These are phyloP conservation scores for Botrytis squamosa DNA, from an alignment of 2,329 filamentous ascomycete species.

Conservation along the genomic window DNA sequence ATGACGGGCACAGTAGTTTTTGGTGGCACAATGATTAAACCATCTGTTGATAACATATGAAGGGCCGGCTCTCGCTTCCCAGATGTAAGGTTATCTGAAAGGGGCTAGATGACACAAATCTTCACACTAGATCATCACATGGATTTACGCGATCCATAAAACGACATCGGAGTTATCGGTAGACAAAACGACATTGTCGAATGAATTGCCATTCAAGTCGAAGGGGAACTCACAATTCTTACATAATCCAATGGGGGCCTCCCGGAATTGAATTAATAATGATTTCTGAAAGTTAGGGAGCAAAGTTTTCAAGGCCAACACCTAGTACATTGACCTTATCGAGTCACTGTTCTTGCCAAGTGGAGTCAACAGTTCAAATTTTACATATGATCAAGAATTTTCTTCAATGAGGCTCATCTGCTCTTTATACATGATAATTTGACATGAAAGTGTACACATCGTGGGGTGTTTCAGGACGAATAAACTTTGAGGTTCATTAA, in stretches of 20 bases:
- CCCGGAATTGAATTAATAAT: not conserved
- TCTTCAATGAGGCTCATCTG: not conserved
- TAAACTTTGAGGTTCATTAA: not conserved
- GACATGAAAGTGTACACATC: not conserved
- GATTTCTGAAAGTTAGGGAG: not conserved
- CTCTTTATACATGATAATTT: not conserved
- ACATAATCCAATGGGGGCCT: not conserved
- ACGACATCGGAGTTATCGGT: not conserved
- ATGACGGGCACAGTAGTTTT: not conserved
- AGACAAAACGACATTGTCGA: not conserved
- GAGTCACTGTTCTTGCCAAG: not conserved
- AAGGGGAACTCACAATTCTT: not conserved
- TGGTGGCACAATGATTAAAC: not conserved
- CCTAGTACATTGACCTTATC: not conserved
- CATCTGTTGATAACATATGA: not conserved
- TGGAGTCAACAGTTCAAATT: not conserved
- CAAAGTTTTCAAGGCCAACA: not conserved
- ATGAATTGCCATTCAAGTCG: not conserved
- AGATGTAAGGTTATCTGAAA: not conserved
- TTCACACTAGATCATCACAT: not conserved
- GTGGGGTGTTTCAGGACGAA: not conserved
- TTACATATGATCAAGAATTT: not conserved
- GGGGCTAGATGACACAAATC: not conserved
- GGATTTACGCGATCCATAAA: not conserved
- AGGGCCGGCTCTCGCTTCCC: not conserved